A percentile compares a stretch with the other conserved stretches of the same genome.
phyloP scores from a whole-genome alignment of 441 rosid species.

The Pelargonium cotyledonis region DNA sequence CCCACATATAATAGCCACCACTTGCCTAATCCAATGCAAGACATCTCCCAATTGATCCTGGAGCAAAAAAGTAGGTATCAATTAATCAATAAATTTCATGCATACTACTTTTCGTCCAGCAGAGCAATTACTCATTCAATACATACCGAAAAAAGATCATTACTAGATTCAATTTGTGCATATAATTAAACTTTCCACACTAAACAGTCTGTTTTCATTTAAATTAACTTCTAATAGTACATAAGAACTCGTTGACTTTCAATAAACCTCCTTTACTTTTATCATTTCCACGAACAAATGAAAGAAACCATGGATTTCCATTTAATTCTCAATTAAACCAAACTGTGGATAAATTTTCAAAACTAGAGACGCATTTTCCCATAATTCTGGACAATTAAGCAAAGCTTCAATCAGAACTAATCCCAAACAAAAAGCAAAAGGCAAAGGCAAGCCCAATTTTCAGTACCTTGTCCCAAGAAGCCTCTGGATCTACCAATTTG shows the following conservation, averaged over 20 bases:
- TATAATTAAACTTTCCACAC: no score
- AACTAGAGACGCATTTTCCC: not conserved
- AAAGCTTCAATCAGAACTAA: not conserved
- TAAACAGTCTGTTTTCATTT: not conserved
- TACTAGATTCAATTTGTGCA: not conserved
- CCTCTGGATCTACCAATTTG: conserved; percentile 76
- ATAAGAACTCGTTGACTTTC: not conserved
- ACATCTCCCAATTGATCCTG: conserved; percentile 99
- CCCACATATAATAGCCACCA: conserved; percentile 65
- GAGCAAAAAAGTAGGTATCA: conserved; percentile 13
- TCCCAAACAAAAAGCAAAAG: no score
- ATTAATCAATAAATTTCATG: not conserved
- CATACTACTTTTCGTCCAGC: not conserved
- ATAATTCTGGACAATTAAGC: not conserved
- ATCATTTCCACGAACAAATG: not conserved
- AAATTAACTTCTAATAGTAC: not conserved
- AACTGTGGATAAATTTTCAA: not conserved
- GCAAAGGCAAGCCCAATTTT: not conserved
- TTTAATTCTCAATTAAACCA: not conserved
- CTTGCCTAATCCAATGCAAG: conserved; percentile 91
- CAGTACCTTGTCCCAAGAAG: conserved; percentile 82
- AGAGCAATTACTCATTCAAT: not conserved
- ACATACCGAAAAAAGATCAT: not conserved
- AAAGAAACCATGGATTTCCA: not conserved
- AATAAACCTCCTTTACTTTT: not conserved